phyloP scores from a whole-genome alignment of 2,329 filamentous ascomycete species.

The Colletotrichum graminicola region DNA sequence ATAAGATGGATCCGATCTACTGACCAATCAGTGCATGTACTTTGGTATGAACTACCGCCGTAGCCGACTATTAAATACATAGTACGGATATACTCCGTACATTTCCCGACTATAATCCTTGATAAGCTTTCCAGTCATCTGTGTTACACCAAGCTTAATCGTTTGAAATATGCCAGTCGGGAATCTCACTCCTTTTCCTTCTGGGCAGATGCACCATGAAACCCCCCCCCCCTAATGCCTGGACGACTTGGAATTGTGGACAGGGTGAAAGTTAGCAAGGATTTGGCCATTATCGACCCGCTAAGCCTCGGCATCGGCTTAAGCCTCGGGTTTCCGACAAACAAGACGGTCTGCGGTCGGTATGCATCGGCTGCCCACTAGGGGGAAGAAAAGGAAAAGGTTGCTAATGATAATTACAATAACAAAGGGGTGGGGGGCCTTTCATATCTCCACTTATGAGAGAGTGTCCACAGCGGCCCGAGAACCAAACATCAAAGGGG shows the following conservation, averaged over 20 bases:
- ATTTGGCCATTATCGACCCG: slow-evolving; percentile 12
- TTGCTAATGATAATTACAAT: too few relatives aligned
- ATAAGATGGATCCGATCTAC: slow-evolving; percentile 29
- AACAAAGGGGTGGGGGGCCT: too few relatives aligned
- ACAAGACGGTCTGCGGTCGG: neutral
- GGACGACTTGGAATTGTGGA: neutral
- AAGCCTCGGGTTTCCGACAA: neutral
- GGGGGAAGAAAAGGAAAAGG: neutral
- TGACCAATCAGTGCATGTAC: slow-evolving; percentile 7
- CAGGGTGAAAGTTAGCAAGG: neutral
- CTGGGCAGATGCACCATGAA: neutral
- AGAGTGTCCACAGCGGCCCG: slow-evolving; percentile 3
- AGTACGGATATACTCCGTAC: too few relatives aligned
- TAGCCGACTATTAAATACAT: slow-evolving; percentile 27
- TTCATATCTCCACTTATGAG: neutral
- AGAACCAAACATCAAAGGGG: slow-evolving; percentile 35
- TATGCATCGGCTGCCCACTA: neutral
- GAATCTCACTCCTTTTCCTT: neutral
- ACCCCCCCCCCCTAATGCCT: too few relatives aligned
- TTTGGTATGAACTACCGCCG: slow-evolving; percentile 22
- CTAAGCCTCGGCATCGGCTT: slow-evolving; percentile 12
- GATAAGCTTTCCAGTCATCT: too few relatives aligned
- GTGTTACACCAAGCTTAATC: neutral
- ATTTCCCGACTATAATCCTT: neutral
- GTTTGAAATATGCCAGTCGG: neutral